Conservation (phyloP, 2,329 filamentous ascomycete genomes). For the Microsporum ferrugineum region DNA sequence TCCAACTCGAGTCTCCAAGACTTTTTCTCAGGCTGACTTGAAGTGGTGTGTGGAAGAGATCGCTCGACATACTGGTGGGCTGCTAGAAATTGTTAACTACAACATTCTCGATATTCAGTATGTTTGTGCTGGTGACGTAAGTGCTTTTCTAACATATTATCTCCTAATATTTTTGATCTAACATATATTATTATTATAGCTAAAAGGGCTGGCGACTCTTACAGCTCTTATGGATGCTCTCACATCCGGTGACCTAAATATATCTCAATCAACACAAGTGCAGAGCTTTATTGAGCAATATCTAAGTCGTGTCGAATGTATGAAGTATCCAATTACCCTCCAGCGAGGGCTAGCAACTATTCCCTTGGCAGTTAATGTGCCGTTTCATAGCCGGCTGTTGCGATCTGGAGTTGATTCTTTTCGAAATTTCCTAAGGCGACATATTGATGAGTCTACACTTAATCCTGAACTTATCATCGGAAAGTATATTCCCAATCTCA, state of each 20-base stretch:
- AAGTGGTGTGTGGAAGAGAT: constrained; percentile 97
- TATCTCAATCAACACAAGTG: neutral
- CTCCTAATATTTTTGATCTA: neutral
- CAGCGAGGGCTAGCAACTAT: constrained; percentile 21
- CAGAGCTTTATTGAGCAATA: neutral
- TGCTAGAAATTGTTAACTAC: constrained; percentile 98
- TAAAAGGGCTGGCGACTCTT: constrained; percentile 53
- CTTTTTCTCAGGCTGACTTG: constrained; percentile 93
- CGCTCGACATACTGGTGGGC: constrained; percentile 83
- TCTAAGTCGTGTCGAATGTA: neutral
- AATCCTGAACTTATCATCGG: constrained; percentile 9
- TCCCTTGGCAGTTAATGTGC: constrained; percentile 24
- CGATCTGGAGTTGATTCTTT: constrained; percentile 20
- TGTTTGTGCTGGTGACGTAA: constrained; percentile 53
- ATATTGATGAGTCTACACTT: constrained; percentile 18
- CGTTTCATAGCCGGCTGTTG: constrained; percentile 24
- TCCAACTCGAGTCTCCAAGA: constrained; percentile 94
- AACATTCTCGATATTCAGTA: constrained; percentile 62
- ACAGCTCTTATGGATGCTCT: constrained; percentile 84
- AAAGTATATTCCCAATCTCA: neutral
- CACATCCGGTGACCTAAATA: constrained; percentile 28
- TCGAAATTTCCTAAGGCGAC: constrained; percentile 19
- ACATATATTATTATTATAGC: constrained; percentile 20
- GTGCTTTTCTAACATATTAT: constrained; percentile 14
- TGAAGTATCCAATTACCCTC: neutral